Base-by-base conservation (phyloP, 2,329 filamentous ascomycete genomes). In the Colletotrichum navitas region DNA sequence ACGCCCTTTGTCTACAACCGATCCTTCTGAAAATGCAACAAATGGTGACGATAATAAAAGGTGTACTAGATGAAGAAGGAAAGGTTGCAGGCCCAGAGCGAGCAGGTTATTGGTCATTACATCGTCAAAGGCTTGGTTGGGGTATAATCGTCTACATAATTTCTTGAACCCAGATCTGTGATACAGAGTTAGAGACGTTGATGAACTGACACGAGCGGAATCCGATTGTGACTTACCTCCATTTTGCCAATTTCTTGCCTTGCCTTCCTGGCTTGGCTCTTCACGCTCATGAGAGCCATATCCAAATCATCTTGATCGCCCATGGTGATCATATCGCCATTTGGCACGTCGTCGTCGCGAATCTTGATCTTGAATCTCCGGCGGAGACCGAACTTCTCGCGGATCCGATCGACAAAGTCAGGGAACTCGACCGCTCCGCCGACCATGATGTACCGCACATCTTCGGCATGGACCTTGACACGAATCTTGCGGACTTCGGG, bases 301-400 rank as follows among this genome's bases (percentile, higher is more conserved):
- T 98, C 95, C 74, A 98, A 83, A 83, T 99, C 96, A 78, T 99
- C 96, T 81, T 98, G 94, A 80, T 99, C 96, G 39, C 93, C 94
- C 89, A 99, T 92, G 41, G 95, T 98, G 78, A 99, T 97, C 93
- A 98, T 95, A 78, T 98, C 95, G 3, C 92, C 93, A 66, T 92
- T 87, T 0, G 89, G 88, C 72, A 85, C 81, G 75, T 94, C 92
- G 76, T 98, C 96, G 74, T 97, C 94, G 77, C 88, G 90, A 76
- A 95, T 90, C 85, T 96, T 96, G 82, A 98, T 92, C 86, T 95
- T 97, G 84, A 98, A 95, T 68, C 90, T 89, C 73, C 91, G 84
- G 66, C 88, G 85, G 67, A 98, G 86, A 18, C 89, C 91, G 78
- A 98, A 97, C 83, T 99, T 99, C 74, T 94, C 92, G 58, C 92